These are phyloP conservation scores for Apiosordaria backusii DNA, from an alignment of 495 filamentous ascomycete genomes.

Conservation along the genomic window DNA sequence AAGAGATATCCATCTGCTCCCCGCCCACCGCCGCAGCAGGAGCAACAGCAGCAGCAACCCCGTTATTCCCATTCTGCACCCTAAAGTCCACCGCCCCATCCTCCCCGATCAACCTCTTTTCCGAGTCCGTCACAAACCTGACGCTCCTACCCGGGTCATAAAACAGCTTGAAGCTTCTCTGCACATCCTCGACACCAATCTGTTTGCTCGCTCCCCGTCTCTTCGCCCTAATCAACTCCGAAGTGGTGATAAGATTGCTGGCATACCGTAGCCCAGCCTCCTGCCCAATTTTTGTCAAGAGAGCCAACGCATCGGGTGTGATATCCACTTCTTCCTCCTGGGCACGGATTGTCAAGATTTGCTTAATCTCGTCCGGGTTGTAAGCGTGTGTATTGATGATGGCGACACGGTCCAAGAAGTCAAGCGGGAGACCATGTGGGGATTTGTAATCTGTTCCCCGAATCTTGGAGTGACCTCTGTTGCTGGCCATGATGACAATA, in stretches of 20 bases:
- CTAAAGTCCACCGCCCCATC: slow-evolving; percentile 73
- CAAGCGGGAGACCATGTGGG: slow-evolving; percentile 89
- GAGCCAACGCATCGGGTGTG: slow-evolving; percentile 78
- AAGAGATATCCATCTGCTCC: slow-evolving; percentile 69
- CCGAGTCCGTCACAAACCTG: slow-evolving; percentile 82
- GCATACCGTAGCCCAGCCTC: slow-evolving; percentile 91
- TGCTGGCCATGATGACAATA: slow-evolving; percentile 99
- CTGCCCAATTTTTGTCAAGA: slow-evolving; percentile 91
- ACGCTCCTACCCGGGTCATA: slow-evolving; percentile 85
- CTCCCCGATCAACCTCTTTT: slow-evolving; percentile 89
- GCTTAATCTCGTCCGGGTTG: slow-evolving; percentile 74
- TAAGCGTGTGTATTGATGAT: slow-evolving; percentile 97
- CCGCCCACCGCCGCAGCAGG: slow-evolving; percentile 31
- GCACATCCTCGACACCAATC: slow-evolving; percentile 82
- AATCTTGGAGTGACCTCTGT: slow-evolving; percentile 87
- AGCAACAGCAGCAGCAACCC: slow-evolving; percentile 21
- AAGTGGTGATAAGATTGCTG: slow-evolving; percentile 93
- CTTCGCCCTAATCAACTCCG: slow-evolving; percentile 74
- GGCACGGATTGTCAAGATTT: slow-evolving; percentile 86
- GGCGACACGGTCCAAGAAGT: slow-evolving; percentile 93
- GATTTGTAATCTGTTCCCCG: slow-evolving; percentile 87
- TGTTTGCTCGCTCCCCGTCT: slow-evolving; percentile 60
- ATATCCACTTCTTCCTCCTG: slow-evolving; percentile 95
- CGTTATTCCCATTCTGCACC: slow-evolving; percentile 49
- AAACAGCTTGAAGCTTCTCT: slow-evolving; percentile 89